These are phyloP conservation scores for Coccomyxa sp. DNA, from an alignment of 139 green algal species.

Conservation along the genomic window DNA sequence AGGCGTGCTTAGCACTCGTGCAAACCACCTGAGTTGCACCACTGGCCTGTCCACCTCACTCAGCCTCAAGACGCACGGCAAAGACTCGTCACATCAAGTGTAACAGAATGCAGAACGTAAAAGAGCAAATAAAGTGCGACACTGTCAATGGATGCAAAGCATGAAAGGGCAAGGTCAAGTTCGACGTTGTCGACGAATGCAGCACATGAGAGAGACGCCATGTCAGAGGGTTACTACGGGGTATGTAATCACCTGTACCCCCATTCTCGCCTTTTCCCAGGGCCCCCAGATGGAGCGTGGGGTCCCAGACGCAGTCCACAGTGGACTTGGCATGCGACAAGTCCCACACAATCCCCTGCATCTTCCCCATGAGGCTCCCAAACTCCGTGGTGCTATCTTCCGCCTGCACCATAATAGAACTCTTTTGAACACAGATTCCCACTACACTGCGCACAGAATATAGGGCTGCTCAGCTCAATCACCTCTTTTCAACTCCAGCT, in stretches of 20 bases:
- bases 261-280: background rate
- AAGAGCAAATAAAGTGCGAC: too few species aligned
- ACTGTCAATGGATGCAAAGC: too few species aligned
- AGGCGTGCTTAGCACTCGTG: background rate
- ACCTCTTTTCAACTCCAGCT: too few species aligned
- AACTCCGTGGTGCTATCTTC: background rate
- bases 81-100: too few species aligned
- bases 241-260: background rate
- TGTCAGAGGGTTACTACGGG: background rate
- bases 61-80: too few species aligned
- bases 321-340: background rate
- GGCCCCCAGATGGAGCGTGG: background rate
- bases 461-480: too few species aligned
- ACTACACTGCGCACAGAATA: too few species aligned
- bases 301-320: conserved; percentile 1
- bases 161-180: background rate
- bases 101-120: too few species aligned
- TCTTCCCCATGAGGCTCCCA: background rate
- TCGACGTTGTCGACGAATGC: too few species aligned
- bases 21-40: too few species aligned
- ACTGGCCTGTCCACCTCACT: too few species aligned
- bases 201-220: background rate
- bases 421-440: too few species aligned
- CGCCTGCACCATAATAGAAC: background rate
- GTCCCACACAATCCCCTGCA: conserved; percentile 1